These are phyloP conservation scores for Benincasa hispida DNA, from an alignment of 306 rosid species.

Conservation along the genomic window DNA sequence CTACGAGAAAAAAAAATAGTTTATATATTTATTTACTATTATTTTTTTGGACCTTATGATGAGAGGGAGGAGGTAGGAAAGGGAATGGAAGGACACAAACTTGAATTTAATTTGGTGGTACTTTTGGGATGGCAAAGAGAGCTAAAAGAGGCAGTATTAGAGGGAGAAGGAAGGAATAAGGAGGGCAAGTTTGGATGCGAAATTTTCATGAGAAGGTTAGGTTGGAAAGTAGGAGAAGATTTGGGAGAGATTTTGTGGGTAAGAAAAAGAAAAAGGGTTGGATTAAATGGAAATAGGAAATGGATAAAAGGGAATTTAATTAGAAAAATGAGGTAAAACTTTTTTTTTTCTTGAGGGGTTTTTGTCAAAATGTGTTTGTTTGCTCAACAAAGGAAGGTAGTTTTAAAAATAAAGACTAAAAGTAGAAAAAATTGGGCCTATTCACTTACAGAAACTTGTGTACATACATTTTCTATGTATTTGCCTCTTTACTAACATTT, in stretches of 20 bases:
- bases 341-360: neutral
- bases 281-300: neutral
- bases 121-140: neutral
- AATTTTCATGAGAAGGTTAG: neutral
- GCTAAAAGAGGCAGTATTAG: neutral
- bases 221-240: neutral
- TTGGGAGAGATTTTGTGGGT: conserved; percentile 4
- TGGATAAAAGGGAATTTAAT: neutral
- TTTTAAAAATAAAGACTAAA: neutral
- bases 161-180: neutral
- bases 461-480: too few species aligned
- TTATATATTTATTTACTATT: too few species aligned
- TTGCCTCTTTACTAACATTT: too few species aligned
- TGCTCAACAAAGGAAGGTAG: neutral
- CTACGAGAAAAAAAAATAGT: too few species aligned
- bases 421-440: too few species aligned
- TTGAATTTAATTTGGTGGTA: neutral
- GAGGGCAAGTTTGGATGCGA: neutral
- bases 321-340: too few species aligned
- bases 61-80: too few species aligned
- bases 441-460: too few species aligned
- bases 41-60: too few species aligned
- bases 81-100: too few species aligned
- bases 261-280: neutral
- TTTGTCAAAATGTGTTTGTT: neutral